These are phyloP conservation scores for Bisporella sp. DNA, from an alignment of 2,329 filamentous ascomycete species.

Conservation along the genomic window DNA sequence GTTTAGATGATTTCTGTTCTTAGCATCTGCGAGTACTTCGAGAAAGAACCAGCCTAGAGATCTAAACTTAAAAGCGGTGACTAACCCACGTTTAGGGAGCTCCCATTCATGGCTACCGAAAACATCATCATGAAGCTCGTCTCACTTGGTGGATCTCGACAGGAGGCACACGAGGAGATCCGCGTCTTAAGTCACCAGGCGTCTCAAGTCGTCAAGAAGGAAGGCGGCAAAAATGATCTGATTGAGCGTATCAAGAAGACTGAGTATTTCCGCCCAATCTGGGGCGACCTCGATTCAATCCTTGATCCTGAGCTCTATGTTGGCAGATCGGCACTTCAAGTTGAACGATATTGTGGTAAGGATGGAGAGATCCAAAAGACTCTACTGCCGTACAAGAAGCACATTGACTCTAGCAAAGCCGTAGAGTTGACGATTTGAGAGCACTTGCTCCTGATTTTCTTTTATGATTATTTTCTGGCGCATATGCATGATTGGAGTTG, in stretches of 20 bases:
- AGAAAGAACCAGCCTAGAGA: too few relatives aligned
- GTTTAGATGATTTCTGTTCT: too few relatives aligned
- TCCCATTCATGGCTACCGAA: conserved; percentile 79
- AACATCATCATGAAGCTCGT: conserved; percentile 74
- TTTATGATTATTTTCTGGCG: background rate
- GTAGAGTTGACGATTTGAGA: conserved; percentile 18
- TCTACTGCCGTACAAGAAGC: conserved; percentile 37
- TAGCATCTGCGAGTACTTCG: too few relatives aligned
- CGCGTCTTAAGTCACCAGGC: conserved; percentile 76
- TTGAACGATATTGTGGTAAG: conserved; percentile 41
- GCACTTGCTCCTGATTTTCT: background rate
- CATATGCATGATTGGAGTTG: too few relatives aligned
- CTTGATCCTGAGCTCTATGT: conserved; percentile 56
- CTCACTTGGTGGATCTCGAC: conserved; percentile 62
- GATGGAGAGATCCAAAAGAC: conserved; percentile 40
- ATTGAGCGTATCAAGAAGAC: conserved; percentile 68
- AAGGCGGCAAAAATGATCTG: conserved; percentile 73
- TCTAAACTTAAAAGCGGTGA: too few relatives aligned
- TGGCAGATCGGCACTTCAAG: conserved; percentile 46
- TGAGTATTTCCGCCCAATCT: conserved; percentile 69
- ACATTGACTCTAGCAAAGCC: conserved; percentile 16
- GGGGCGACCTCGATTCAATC: conserved; percentile 60
- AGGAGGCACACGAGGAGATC: conserved; percentile 84
- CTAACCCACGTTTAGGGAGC: conserved; percentile 37
- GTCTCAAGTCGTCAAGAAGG: conserved; percentile 61